phyloP scores from a whole-genome alignment of 2,329 filamentous ascomycete species.

The Phoma sp. region DNA sequence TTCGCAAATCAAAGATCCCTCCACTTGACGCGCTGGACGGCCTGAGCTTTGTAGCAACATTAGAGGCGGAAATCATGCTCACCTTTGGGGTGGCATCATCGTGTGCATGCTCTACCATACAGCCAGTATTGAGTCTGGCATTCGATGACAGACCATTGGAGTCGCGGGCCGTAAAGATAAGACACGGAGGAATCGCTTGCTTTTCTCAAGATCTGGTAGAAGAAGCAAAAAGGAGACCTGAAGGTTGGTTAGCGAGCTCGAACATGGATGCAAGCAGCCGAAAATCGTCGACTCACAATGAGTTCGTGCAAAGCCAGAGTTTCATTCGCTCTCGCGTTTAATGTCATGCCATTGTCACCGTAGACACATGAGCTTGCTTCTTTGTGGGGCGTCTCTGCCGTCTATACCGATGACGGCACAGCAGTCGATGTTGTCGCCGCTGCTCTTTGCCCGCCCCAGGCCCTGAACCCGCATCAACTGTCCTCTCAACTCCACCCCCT shows the following conservation, averaged over 20 bases:
- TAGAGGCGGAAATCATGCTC: not conserved
- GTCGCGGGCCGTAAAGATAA: not conserved
- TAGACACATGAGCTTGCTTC: not conserved
- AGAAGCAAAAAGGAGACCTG: conserved; percentile 8
- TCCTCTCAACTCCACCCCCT: conserved; percentile 1
- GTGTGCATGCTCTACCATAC: not conserved
- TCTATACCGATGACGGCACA: not conserved
- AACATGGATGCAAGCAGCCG: not conserved
- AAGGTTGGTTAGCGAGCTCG: conserved; percentile 5
- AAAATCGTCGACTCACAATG: not conserved
- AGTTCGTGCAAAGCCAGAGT: not conserved
- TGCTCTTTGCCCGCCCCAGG: not conserved
- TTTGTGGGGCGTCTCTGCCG: not conserved
- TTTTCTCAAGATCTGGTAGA: conserved; percentile 1
- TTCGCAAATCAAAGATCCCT: not conserved
- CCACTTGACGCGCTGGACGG: conserved; percentile 1
- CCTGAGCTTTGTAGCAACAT: not conserved
- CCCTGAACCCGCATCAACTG: not conserved
- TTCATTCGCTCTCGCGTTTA: not conserved
- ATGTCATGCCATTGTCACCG: not conserved
- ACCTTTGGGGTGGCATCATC: not conserved
- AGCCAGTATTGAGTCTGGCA: not conserved
- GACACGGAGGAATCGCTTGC: not conserved
- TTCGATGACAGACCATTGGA: not conserved
- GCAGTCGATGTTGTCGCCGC: not conserved